Evolutionary conservation across 345 rosid genomes (phyloP).

Genomic region (Tarenaya hassleriana): DNA sequence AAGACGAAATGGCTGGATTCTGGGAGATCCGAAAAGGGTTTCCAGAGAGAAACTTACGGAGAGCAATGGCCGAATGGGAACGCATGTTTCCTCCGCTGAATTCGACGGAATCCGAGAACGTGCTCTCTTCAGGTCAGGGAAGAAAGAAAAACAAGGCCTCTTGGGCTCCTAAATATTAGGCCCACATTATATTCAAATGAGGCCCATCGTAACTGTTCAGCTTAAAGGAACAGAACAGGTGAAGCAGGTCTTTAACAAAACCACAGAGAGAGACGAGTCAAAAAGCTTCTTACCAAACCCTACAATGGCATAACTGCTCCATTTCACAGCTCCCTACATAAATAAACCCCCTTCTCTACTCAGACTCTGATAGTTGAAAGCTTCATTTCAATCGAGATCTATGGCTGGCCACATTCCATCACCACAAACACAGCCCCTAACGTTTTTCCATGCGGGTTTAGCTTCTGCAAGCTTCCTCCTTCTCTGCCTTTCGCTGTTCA

Average conservation of each 20-base stretch:
- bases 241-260: conserved; percentile 32
- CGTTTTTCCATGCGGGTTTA: conserved; percentile 37
- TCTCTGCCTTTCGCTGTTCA: conserved; percentile 42
- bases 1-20: conserved; percentile 17
- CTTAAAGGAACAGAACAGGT: conserved; percentile 1
- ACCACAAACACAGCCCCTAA: conserved; percentile 12
- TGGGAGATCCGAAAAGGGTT: conserved; percentile 23
- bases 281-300: conserved; percentile 17
- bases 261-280: conserved; percentile 25
- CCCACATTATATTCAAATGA: neutral
- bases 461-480: conserved; percentile 35
- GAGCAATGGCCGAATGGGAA: conserved; percentile 30
- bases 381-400: neutral
- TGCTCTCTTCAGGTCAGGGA: conserved; percentile 7
- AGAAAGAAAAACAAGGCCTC: neutral
- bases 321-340: conserved; percentile 33
- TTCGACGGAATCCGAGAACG: conserved; percentile 13
- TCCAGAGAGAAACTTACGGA: conserved; percentile 30
- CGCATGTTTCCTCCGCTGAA: conserved; percentile 26
- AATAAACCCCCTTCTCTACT: conserved; percentile 2
- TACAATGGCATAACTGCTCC: conserved; percentile 26
- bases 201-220: neutral
- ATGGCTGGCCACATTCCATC: conserved; percentile 39
- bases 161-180: too few relatives aligned
- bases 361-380: too few relatives aligned